Evolutionary conservation across 2,329 filamentous ascomycete species (phyloP).

Genomic region (Colletotrichum sp.): DNA sequence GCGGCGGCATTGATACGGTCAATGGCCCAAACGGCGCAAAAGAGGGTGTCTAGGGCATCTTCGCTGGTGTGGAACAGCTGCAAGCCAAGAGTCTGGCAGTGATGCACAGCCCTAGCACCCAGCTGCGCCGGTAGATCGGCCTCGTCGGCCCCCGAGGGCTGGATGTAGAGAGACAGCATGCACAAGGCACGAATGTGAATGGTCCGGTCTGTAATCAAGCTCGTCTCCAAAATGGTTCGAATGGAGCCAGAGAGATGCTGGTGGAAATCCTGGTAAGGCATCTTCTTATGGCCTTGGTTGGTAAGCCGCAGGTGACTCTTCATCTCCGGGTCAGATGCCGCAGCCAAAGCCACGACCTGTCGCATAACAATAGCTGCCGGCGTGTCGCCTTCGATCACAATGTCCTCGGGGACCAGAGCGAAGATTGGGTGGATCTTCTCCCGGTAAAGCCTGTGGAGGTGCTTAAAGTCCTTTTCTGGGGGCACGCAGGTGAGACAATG

Average conservation of each 20-base stretch:
- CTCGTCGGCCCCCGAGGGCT: constrained; percentile 57
- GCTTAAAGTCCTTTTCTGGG: constrained; percentile 48
- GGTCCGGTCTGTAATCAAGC: constrained; percentile 58
- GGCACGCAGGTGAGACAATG: constrained; percentile 55
- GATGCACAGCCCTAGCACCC: constrained; percentile 58
- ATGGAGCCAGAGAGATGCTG: constrained; percentile 52
- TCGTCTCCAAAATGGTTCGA: constrained; percentile 55
- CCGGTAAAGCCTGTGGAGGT: constrained; percentile 50
- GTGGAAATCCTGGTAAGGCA: constrained; percentile 53
- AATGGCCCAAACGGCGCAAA: constrained; percentile 65
- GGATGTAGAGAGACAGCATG: constrained; percentile 64
- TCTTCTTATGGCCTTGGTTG: constrained; percentile 38
- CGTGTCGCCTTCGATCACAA: constrained; percentile 32
- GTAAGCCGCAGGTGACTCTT: constrained; percentile 48
- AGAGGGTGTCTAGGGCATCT: constrained; percentile 50
- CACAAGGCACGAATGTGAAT: constrained; percentile 59
- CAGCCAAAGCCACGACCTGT: constrained; percentile 61
- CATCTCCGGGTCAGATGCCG: constrained; percentile 53
- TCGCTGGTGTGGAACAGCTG: constrained; percentile 50
- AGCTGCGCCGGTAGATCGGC: constrained; percentile 59
- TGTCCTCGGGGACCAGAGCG: constrained; percentile 50
- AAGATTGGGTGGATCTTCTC: constrained; percentile 61
- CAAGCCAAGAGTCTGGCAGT: constrained; percentile 60
- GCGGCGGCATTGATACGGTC: constrained; percentile 64
- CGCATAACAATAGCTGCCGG: constrained; percentile 49